Evolutionary conservation across 179 eudicot species (phyloP).

Genomic region (Amaranthus tricolor): DNA sequence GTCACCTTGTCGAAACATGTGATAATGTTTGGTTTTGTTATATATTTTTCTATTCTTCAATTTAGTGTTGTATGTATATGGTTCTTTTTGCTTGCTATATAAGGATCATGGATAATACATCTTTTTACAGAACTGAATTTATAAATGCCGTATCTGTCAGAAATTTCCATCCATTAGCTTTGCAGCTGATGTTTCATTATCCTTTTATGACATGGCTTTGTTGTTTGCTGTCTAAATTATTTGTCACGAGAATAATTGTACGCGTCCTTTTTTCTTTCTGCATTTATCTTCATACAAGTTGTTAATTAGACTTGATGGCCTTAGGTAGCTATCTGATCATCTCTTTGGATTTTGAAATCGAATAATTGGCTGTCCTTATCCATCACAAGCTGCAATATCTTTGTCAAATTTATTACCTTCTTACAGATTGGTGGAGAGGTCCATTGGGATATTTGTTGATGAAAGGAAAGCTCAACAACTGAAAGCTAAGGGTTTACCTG

Average conservation of each 20-base stretch:
- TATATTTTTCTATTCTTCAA: background rate
- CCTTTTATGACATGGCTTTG: background rate
- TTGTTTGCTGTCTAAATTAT: background rate
- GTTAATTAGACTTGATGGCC: background rate
- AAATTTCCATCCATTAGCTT: background rate
- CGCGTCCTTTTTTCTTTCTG: background rate
- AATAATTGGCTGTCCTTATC: background rate
- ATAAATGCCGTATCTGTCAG: background rate
- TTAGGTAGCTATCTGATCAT: background rate
- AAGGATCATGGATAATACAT: background rate
- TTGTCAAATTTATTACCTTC: slow-evolving; percentile 13
- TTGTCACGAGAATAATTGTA: background rate
- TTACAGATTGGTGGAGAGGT: slow-evolving; percentile 65
- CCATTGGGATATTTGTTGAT: slow-evolving; percentile 82
- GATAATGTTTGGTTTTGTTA: background rate
- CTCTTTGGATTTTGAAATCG: background rate
- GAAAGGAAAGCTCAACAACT: slow-evolving; percentile 66
- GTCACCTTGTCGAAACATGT: background rate
- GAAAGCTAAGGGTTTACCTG: slow-evolving; percentile 73
- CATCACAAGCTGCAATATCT: background rate
- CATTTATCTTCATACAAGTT: background rate
- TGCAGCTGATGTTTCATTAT: background rate
- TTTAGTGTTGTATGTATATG: background rate
- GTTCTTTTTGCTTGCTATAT: background rate
- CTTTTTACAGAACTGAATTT: background rate